Conservation (phyloP, 306 rosid species). For the Boehmeria nivea region DNA sequence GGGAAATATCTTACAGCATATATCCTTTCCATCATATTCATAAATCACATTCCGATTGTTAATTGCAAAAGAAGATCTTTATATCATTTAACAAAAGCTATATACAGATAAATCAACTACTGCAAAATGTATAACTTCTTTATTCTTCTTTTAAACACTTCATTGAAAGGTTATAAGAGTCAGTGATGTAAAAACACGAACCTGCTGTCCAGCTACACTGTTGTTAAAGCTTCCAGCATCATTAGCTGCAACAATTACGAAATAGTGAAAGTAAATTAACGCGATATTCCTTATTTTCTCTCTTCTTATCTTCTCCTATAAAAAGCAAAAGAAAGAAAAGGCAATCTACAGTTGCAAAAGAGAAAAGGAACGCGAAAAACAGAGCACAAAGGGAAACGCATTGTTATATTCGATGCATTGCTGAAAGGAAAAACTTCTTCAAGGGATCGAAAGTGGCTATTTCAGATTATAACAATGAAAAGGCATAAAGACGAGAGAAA, state of each 20-base stretch:
- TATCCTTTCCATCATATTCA: too few relatives aligned
- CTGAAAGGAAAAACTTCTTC: background rate
- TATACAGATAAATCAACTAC: constrained; percentile 1
- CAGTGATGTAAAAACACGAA: constrained; percentile 26
- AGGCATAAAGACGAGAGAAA: too few relatives aligned
- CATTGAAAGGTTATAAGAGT: background rate
- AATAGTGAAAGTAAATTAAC: background rate
- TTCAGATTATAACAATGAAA: too few relatives aligned
- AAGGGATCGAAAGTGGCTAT: background rate
- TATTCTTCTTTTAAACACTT: background rate
- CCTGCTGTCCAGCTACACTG: constrained; percentile 99
- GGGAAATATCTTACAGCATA: too few relatives aligned
- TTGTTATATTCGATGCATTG: background rate
- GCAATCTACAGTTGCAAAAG: background rate
- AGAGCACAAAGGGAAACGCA: background rate
- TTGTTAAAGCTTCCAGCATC: constrained; percentile 93
- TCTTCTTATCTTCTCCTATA: too few relatives aligned
- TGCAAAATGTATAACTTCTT: background rate
- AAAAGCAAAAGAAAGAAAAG: too few relatives aligned
- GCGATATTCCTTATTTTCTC: too few relatives aligned
- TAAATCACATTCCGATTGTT: too few relatives aligned
- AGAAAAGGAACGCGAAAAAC: background rate
- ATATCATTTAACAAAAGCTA: background rate
- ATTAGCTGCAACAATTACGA: constrained; percentile 38
- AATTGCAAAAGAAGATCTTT: too few relatives aligned